Conservation (phyloP, 2,329 filamentous ascomycete species). For the Epichloe brachyelytri region DNA sequence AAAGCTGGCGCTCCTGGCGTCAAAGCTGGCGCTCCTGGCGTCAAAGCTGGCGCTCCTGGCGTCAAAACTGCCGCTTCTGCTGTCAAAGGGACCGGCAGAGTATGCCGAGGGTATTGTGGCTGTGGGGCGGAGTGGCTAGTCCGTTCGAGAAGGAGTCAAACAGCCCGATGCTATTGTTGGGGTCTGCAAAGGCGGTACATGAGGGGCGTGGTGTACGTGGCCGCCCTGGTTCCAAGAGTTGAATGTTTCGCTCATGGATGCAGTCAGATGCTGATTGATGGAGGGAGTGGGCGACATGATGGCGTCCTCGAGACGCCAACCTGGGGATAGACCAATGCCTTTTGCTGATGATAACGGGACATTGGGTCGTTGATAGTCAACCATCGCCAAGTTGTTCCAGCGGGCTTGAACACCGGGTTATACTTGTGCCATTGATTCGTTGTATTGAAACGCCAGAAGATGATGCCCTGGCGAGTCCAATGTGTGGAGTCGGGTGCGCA, state of each 20-base stretch:
- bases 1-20: slow-evolving; percentile 13
- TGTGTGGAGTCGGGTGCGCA: slow-evolving; percentile 30
- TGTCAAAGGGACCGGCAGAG: slow-evolving; percentile 14
- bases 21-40: slow-evolving; percentile 24
- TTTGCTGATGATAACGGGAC: slow-evolving; percentile 44
- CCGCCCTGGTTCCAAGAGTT: slow-evolving; percentile 31
- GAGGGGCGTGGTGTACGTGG: slow-evolving; percentile 11
- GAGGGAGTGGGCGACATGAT: slow-evolving; percentile 42
- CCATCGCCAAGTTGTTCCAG: slow-evolving; percentile 48
- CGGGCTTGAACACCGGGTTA: slow-evolving; percentile 34
- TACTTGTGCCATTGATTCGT: slow-evolving; percentile 39
- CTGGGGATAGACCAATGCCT: slow-evolving; percentile 26
- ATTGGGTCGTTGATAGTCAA: slow-evolving; percentile 47
- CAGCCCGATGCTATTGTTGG: slow-evolving; percentile 24
- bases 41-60: slow-evolving; percentile 9
- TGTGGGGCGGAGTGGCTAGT: slow-evolving; percentile 43
- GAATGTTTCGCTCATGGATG: slow-evolving; percentile 46
- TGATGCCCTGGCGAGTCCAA: slow-evolving; percentile 46
- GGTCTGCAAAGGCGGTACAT: slow-evolving; percentile 21
- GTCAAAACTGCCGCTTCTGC: slow-evolving; percentile 26
- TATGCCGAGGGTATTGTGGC: slow-evolving; percentile 37
- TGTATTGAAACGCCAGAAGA: slow-evolving; percentile 50
- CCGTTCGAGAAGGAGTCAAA: slow-evolving; percentile 39
- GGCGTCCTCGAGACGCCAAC: slow-evolving; percentile 24
- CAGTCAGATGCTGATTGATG: slow-evolving; percentile 37